A percentile compares a stretch with the other conserved stretches of the same genome.
These are phyloP conservation scores for Aspergillus carbonarius DNA, from an alignment of 2,329 filamentous ascomycete genomes.

Conservation along the genomic window DNA sequence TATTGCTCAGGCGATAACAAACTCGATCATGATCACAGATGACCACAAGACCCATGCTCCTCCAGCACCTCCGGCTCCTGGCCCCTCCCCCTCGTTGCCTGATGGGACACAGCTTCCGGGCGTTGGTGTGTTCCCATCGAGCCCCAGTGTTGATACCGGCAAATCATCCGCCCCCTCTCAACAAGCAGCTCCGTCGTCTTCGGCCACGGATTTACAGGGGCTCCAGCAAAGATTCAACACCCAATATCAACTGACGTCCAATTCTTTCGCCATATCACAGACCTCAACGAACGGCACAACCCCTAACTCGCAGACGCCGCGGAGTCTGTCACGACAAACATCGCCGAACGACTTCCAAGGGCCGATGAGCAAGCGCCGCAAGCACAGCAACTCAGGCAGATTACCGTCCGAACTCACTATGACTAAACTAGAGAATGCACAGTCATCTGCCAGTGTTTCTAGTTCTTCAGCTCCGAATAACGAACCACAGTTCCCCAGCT, in stretches of 20 bases:
- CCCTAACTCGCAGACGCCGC: slow-evolving; percentile 54
- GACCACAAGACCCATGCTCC: slow-evolving; percentile 84
- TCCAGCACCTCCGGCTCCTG: slow-evolving; percentile 35
- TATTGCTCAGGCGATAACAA: slow-evolving; percentile 79
- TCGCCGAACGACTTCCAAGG: slow-evolving; percentile 67
- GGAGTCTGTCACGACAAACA: slow-evolving; percentile 68
- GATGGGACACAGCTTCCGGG: slow-evolving; percentile 44
- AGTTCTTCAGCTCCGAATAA: slow-evolving; percentile 41
- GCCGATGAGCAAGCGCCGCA: slow-evolving; percentile 75
- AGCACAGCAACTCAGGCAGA: slow-evolving; percentile 68
- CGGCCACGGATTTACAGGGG: slow-evolving; percentile 62
- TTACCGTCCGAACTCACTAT: slow-evolving; percentile 74
- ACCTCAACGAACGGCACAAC: slow-evolving; percentile 36
- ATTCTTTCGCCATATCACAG: slow-evolving; percentile 40
- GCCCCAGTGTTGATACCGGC: slow-evolving; percentile 29
- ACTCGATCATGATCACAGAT: slow-evolving; percentile 94
- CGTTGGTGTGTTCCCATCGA: slow-evolving; percentile 44
- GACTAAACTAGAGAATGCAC: slow-evolving; percentile 71
- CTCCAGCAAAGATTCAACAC: slow-evolving; percentile 55
- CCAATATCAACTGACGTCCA: slow-evolving; percentile 41
- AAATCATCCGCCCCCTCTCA: slow-evolving; percentile 34
- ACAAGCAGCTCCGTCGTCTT: slow-evolving; percentile 56
- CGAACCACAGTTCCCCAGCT: slow-evolving; percentile 44
- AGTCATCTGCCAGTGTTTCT: slow-evolving; percentile 28
- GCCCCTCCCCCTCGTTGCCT: slow-evolving; percentile 36